Percentiles rank a stretch among this genome's conserved stretches.
phyloP scores from a whole-genome alignment of 163 green algal genomes.

The Scenedesmus sp. region DNA sequence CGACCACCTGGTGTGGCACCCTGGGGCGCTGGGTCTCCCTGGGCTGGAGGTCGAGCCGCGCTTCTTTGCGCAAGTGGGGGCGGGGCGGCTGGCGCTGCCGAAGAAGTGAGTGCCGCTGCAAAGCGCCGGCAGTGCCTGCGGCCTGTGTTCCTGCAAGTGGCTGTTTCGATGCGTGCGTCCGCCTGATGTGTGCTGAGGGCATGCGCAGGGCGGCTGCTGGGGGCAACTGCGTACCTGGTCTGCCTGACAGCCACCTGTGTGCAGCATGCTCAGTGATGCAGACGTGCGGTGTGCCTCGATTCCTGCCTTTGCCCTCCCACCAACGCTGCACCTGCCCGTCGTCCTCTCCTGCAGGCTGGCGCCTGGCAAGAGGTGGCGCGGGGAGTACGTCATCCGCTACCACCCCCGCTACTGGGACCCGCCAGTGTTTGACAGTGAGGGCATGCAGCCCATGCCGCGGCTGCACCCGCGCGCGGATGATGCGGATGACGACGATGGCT shows the following conservation, averaged over 20 bases:
- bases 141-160: no score
- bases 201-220: no score
- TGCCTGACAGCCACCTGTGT: not conserved
- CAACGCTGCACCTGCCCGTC: not conserved
- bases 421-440: conserved; percentile 40
- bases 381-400: conserved; percentile 43
- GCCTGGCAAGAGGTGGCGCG: conserved; percentile 41
- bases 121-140: not conserved
- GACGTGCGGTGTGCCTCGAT: not conserved
- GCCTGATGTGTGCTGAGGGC: no score
- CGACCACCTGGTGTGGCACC: conserved; percentile 43
- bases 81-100: conserved; percentile 40
- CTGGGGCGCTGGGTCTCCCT: conserved; percentile 2
- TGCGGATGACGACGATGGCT: conserved; percentile 28
- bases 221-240: no score
- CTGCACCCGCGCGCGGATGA: conserved; percentile 16
- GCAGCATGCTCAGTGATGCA: not conserved
- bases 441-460: conserved; percentile 41
- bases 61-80: conserved; percentile 38
- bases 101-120: conserved; percentile 34
- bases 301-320: not conserved
- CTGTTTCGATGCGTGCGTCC: no score
- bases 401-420: conserved; percentile 53
- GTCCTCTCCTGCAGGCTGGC: conserved; percentile 24
- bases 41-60: not conserved